Evolutionary conservation across 345 rosid species (phyloP).

Genomic region (Arabidopsis thaliana): TAIR10.1 NC_003075.7:12701501-12702000

Average conservation of each 20-base stretch:
- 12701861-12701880: constrained; percentile 87
- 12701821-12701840: constrained; percentile 79
- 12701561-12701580: constrained; percentile 4
- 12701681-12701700: constrained; percentile 88
- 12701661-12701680: constrained; percentile 55
- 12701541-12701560: not conserved
- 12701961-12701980: constrained; percentile 68
- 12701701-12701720: constrained; percentile 86
- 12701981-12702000: constrained; percentile 76
- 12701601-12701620: not conserved
- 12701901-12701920: constrained; percentile 34
- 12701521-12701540: not conserved
- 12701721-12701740: constrained; percentile 95
- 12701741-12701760: constrained; percentile 92
- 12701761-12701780: constrained; percentile 83
- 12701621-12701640: not conserved
- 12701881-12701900: constrained; percentile 50
- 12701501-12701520: not conserved
- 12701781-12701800: constrained; percentile 90
- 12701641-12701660: not conserved
- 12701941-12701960: not conserved
- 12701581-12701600: not conserved
- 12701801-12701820: constrained; percentile 87
- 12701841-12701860: constrained; percentile 96
- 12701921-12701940: not conserved